phyloP scores from a whole-genome alignment of 768 basidiomycete genomes.

The Suillus cothurnatus region DNA sequence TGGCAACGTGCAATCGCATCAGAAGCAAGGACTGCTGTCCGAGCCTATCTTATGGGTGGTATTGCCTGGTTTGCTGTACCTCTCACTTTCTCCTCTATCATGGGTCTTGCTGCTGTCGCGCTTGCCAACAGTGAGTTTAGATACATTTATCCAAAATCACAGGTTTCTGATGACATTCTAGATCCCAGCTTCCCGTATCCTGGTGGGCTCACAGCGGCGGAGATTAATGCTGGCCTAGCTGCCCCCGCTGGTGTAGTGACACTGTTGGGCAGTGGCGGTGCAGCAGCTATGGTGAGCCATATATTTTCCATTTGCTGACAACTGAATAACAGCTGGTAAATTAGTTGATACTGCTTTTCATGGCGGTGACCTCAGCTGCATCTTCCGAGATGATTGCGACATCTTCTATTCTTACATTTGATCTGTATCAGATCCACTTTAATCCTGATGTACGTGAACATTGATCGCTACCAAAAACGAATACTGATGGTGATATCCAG shows the following conservation, averaged over 20 bases:
- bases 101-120: constrained; percentile 37
- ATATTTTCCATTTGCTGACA: not conserved
- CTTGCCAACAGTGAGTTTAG: constrained; percentile 19
- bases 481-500: not conserved
- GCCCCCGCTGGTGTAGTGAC: constrained; percentile 36
- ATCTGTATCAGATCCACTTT: constrained; percentile 35
- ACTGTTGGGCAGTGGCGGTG: constrained; percentile 38
- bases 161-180: constrained; percentile 7
- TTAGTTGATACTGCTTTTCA: constrained; percentile 35
- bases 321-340: not conserved
- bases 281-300: constrained; percentile 34
- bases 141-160: not conserved
- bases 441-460: constrained; percentile 20
- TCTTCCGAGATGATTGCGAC: constrained; percentile 40
- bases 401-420: constrained; percentile 38
- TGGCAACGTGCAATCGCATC: constrained; percentile 43
- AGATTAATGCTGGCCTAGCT: constrained; percentile 38
- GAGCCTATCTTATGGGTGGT: constrained; percentile 42
- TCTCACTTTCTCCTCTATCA: constrained; percentile 38
- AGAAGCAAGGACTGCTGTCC: constrained; percentile 37
- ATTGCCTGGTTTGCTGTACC: constrained; percentile 44
- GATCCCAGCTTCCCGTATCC: constrained; percentile 45
- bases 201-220: constrained; percentile 24
- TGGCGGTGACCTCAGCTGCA: constrained; percentile 38
- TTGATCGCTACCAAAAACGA: not conserved